Percentiles rank a stretch among this genome's conserved stretches.
Conservation (phyloP, 164 flowering plant species). For the Kingdonia uniflora region DNA sequence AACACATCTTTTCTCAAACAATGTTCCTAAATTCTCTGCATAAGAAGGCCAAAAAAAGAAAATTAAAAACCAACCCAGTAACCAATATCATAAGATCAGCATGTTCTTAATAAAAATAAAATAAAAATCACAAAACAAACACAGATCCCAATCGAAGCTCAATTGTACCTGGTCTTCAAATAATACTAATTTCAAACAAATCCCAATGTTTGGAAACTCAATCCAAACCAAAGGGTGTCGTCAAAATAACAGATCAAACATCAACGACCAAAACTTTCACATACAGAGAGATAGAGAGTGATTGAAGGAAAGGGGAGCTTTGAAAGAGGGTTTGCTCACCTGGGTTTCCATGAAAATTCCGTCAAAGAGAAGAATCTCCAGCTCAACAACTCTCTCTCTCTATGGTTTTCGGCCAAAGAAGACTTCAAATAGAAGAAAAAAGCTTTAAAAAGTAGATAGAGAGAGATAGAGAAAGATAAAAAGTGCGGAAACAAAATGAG, state of each 20-base stretch:
- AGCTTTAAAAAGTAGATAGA: not conserved
- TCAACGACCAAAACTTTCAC: not conserved
- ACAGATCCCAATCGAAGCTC: slow-evolving; percentile 69
- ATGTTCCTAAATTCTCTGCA: slow-evolving; percentile 7
- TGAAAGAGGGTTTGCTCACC: slow-evolving; percentile 15
- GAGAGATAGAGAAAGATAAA: not conserved
- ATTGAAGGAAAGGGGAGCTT: slow-evolving; percentile 1
- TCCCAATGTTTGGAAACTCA: not conserved
- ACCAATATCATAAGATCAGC: slow-evolving; percentile 2
- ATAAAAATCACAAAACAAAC: slow-evolving; percentile 7
- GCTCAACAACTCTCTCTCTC: slow-evolving; percentile 10
- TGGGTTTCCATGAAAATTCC: slow-evolving; percentile 17
- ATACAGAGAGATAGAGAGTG: not conserved
- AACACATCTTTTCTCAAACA: slow-evolving; percentile 17
- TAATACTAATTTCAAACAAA: not conserved
- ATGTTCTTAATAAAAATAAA: not conserved
- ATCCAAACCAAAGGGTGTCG: not conserved
- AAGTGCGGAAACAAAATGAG: not conserved
- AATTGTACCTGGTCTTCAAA: slow-evolving; percentile 41
- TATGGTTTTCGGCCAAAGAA: not conserved
- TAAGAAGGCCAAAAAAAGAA: slow-evolving; percentile 6
- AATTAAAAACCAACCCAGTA: slow-evolving; percentile 1
- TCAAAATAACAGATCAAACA: not conserved
- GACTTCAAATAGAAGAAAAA: not conserved
- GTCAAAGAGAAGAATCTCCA: slow-evolving; percentile 12